Conservation (phyloP, 2,329 filamentous ascomycete species). For the Leptodontidium sp. region DNA sequence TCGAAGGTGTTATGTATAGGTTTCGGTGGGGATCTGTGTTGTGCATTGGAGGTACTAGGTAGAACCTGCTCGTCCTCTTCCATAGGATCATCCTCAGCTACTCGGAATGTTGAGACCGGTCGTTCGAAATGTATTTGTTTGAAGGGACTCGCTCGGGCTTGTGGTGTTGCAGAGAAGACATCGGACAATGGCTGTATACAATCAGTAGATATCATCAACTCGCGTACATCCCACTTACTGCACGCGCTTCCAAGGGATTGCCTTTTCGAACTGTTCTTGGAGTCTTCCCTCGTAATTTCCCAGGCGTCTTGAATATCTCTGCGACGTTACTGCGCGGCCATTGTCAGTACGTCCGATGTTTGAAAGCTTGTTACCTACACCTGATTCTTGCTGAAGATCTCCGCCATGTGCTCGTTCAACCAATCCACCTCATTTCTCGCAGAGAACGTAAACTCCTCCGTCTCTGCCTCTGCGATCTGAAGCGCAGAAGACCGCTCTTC, state of each 20-base stretch:
- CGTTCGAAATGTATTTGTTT: conserved; percentile 48
- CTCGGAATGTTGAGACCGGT: conserved; percentile 60
- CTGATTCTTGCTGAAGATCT: conserved; percentile 87
- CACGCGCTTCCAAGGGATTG: conserved; percentile 64
- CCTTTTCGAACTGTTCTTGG: conserved; percentile 74
- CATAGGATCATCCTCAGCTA: conserved; percentile 60
- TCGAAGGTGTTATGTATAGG: conserved; percentile 56
- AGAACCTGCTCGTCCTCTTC: conserved; percentile 27
- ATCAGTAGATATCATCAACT: conserved; percentile 36
- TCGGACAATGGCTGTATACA: conserved; percentile 63
- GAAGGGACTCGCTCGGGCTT: conserved; percentile 54
- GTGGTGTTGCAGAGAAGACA: conserved; percentile 64
- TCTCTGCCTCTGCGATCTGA: conserved; percentile 79
- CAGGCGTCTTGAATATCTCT: conserved; percentile 95
- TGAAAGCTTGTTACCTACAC: conserved; percentile 68
- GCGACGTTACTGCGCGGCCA: conserved; percentile 75
- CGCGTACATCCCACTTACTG: conserved; percentile 58
- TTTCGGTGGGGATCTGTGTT: conserved; percentile 37
- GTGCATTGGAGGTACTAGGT: conserved; percentile 23
- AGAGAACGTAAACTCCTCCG: conserved; percentile 92
- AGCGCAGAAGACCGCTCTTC: conserved; percentile 83
- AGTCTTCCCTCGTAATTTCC: conserved; percentile 83
- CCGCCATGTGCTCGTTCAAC: conserved; percentile 98
- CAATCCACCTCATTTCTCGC: conserved; percentile 95
- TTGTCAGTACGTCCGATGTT: conserved; percentile 31